Evolutionary conservation across 2,329 filamentous ascomycete species (phyloP).

Genomic region (Dothideomycetes sp.): DNA sequence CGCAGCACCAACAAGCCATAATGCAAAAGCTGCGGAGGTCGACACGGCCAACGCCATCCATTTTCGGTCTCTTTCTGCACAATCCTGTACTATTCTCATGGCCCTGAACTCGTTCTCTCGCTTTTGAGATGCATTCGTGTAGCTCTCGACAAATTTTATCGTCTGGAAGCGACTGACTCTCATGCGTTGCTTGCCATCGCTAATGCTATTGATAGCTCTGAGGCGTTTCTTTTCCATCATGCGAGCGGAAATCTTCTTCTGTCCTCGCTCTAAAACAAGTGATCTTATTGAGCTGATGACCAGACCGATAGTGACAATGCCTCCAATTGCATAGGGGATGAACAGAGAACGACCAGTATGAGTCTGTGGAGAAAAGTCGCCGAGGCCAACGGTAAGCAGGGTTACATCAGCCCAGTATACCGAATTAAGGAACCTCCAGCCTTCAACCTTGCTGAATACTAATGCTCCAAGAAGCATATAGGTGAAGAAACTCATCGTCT

Average conservation of each 20-base stretch:
- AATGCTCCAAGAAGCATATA: constrained; percentile 41
- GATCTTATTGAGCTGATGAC: constrained; percentile 46
- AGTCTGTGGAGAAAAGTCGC: constrained; percentile 41
- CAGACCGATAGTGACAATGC: constrained; percentile 46
- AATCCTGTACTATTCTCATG: constrained; percentile 38
- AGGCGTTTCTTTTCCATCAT: constrained; percentile 42
- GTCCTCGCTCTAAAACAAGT: constrained; percentile 41
- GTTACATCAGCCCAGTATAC: constrained; percentile 51
- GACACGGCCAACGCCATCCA: constrained; percentile 34
- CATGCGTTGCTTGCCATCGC: constrained; percentile 33
- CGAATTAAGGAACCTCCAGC: constrained; percentile 45
- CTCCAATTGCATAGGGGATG: constrained; percentile 47
- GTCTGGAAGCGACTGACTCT: constrained; percentile 32
- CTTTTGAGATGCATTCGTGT: constrained; percentile 28
- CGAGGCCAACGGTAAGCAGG: constrained; percentile 46
- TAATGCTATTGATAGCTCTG: constrained; percentile 30
- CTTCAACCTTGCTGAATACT: constrained; percentile 40
- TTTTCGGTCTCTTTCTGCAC: constrained; percentile 32
- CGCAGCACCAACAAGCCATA: constrained; percentile 43
- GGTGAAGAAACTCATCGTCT: constrained; percentile 41
- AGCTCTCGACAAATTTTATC: constrained; percentile 36
- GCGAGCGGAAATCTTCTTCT: constrained; percentile 41
- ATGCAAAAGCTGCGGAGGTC: constrained; percentile 29
- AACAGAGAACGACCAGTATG: constrained; percentile 42
- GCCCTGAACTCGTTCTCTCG: constrained; percentile 42